Percentiles rank a stretch among this genome's conserved stretches.
Conservation (phyloP, 345 rosid genomes). For the Lenwebbia sp. region DNA sequence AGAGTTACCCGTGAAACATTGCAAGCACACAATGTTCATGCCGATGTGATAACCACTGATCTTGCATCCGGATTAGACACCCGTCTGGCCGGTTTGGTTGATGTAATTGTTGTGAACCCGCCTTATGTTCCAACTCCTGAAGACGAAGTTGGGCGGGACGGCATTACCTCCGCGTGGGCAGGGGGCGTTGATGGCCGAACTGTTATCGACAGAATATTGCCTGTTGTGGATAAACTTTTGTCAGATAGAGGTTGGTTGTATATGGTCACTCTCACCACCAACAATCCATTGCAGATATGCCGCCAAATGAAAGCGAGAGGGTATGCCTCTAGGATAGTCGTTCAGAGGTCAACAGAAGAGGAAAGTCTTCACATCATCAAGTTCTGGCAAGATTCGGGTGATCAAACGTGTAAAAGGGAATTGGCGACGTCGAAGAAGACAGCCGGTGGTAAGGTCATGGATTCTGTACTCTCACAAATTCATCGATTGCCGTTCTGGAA, state of each 20-base stretch:
- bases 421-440: neutral
- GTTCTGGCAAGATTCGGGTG: conserved; percentile 37
- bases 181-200: conserved; percentile 60
- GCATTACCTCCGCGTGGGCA: conserved; percentile 77
- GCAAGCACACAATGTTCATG: conserved; percentile 57
- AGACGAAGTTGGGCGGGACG: conserved; percentile 52
- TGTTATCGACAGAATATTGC: conserved; percentile 29
- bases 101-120: conserved; percentile 83
- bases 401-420: conserved; percentile 10
- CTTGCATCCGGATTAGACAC: conserved; percentile 62
- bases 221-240: conserved; percentile 35
- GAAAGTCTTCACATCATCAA: conserved; percentile 33
- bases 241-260: conserved; percentile 77
- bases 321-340: conserved; percentile 52
- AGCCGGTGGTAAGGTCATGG: conserved; percentile 10
- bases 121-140: conserved; percentile 97
- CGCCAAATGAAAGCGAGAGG: conserved; percentile 57
- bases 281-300: conserved; percentile 49
- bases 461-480: conserved; percentile 20
- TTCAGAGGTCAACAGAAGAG: conserved; percentile 48
- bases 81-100: conserved; percentile 54
- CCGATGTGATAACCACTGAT: conserved; percentile 50
- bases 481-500: conserved; percentile 14
- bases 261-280: conserved; percentile 28
- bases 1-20: conserved; percentile 49